Evolutionary conservation across 352 stramenopile species (phyloP).

Genomic region (Phytophthora cajani): DNA sequence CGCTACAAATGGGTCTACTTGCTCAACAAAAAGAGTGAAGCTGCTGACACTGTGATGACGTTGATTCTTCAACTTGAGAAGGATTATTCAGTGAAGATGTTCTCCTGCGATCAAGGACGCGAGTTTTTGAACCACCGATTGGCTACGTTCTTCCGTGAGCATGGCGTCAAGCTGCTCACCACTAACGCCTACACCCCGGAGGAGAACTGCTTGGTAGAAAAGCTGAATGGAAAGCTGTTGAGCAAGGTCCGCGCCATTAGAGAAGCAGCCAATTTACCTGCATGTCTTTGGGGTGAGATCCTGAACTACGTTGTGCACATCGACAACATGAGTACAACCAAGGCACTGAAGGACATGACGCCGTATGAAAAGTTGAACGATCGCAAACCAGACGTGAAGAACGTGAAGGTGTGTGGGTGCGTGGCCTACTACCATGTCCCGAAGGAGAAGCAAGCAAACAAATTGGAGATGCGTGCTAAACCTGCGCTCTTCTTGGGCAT

Average conservation of each 20-base stretch:
- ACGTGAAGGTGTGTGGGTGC: conserved; percentile 12
- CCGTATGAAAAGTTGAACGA: conserved; percentile 4
- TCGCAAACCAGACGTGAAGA: conserved; percentile 4
- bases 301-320: conserved; percentile 18
- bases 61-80: conserved; percentile 4
- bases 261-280: conserved; percentile 1
- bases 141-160: conserved; percentile 1
- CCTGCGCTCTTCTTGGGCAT: conserved; percentile 8
- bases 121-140: conserved; percentile 7
- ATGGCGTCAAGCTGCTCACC: not conserved
- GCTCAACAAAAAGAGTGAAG: conserved; percentile 13
- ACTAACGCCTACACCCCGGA: not conserved
- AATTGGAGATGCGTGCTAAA: conserved; percentile 5
- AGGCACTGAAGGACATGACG: conserved; percentile 4
- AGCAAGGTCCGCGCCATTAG: too few species aligned
- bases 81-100: not conserved
- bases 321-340: conserved; percentile 13
- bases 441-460: conserved; percentile 6
- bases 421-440: conserved; percentile 14
- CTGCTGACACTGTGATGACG: conserved; percentile 4
- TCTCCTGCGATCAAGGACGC: conserved; percentile 12
- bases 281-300: conserved; percentile 7
- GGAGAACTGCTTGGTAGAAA: not conserved
- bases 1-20: conserved; percentile 17
- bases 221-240: too few species aligned